phyloP scores from a whole-genome alignment of 164 flowering plant species.

The Nymphaea thermarum region DNA sequence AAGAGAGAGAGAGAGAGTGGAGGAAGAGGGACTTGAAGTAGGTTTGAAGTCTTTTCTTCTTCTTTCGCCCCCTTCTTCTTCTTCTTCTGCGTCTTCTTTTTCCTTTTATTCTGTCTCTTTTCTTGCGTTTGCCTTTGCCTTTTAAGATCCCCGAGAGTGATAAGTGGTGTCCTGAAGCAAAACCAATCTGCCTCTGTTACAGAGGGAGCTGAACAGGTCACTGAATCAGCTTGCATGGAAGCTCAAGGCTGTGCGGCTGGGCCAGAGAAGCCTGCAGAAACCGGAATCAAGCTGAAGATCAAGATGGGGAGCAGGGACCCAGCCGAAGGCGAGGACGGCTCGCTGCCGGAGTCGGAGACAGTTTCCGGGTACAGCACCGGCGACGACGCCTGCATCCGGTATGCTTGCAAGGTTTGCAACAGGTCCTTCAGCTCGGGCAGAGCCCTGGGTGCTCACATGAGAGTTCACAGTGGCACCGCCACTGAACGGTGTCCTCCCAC shows the following conservation, averaged over 20 bases:
- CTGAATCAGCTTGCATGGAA: background rate
- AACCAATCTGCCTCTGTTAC: no score
- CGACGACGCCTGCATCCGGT: background rate
- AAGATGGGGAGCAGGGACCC: background rate
- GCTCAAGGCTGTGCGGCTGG: background rate
- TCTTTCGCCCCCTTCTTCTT: no score
- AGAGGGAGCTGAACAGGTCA: no score
- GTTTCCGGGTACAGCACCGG: background rate
- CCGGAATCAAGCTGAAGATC: background rate
- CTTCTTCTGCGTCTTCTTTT: no score
- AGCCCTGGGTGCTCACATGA: background rate
- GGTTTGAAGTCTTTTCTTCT: no score
- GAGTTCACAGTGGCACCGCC: background rate
- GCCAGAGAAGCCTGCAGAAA: background rate
- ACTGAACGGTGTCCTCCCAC: no score
- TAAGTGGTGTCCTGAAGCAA: no score
- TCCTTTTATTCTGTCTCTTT: no score
- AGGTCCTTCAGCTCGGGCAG: background rate
- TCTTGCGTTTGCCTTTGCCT: no score
- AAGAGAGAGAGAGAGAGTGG: no score
- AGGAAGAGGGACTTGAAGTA: no score
- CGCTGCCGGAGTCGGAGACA: background rate
- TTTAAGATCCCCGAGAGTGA: no score
- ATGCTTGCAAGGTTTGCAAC: constrained; percentile 1
- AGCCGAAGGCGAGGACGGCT: background rate